Conservation (phyloP, 345 rosid species). For the Geranium rotundifolium region DNA sequence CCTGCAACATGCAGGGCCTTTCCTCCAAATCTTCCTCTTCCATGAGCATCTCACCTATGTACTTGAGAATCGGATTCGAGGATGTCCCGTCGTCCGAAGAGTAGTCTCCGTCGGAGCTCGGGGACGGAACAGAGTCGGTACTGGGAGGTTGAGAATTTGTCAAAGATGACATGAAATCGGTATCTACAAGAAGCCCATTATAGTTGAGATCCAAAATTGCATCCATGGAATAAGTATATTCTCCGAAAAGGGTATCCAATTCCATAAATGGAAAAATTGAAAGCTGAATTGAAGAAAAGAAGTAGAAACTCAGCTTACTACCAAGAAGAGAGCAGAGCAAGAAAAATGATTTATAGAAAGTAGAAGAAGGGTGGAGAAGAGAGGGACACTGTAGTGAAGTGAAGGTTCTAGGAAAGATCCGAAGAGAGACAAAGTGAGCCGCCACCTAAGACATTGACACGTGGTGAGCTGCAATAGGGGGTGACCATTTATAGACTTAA, state of each 20-base stretch:
- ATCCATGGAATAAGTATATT: constrained; percentile 11
- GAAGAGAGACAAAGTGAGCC: neutral
- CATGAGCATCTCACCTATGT: constrained; percentile 69
- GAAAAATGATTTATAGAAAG: too few relatives aligned
- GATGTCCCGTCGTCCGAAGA: constrained; percentile 20
- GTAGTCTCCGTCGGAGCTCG: constrained; percentile 17
- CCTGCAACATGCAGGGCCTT: constrained; percentile 61
- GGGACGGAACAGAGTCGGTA: neutral
- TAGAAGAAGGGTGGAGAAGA: too few relatives aligned
- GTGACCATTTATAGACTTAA: too few relatives aligned
- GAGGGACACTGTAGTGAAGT: too few relatives aligned
- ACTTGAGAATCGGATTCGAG: constrained; percentile 38
- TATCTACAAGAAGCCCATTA: constrained; percentile 8
- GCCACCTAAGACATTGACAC: neutral
- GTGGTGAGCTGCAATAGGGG: neutral
- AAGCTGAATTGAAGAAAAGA: too few relatives aligned
- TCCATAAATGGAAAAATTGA: too few relatives aligned
- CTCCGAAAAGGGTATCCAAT: constrained; percentile 21
- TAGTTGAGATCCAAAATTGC: constrained; percentile 8
- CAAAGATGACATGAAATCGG: constrained; percentile 1
- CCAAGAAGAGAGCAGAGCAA: too few relatives aligned
- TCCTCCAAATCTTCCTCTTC: constrained; percentile 60
- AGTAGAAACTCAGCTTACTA: too few relatives aligned
- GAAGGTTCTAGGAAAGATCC: neutral
- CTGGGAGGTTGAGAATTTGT: neutral